Evolutionary conservation across 805 yeast genomes (phyloP).

Genomic region (Candida germanica): DNA sequence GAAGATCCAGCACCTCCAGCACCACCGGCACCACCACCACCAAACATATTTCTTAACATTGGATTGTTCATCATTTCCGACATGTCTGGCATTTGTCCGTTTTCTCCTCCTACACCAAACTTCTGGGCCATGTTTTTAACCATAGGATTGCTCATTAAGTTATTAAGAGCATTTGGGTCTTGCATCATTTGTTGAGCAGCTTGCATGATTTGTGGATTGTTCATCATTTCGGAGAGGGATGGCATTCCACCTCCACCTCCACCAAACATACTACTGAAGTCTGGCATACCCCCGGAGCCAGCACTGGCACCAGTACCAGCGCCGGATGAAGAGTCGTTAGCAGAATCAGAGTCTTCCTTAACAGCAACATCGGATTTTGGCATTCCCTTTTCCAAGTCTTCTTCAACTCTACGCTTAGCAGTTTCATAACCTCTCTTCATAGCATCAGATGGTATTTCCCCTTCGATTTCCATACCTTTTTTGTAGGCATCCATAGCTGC

Average conservation of each 20-base stretch:
- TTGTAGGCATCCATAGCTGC: constrained; percentile 90
- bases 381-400: constrained; percentile 50
- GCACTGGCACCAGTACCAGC: constrained; percentile 41
- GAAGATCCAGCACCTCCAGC: neutral
- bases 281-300: constrained; percentile 65
- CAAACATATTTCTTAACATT: constrained; percentile 56
- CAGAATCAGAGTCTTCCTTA: constrained; percentile 15
- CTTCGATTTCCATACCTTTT: constrained; percentile 83
- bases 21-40: constrained; percentile 6
- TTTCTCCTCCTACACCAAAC: constrained; percentile 65
- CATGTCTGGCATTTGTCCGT: constrained; percentile 49
- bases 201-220: constrained; percentile 84
- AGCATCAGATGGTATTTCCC: constrained; percentile 77
- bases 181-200: constrained; percentile 50
- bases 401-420: constrained; percentile 83
- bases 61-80: constrained; percentile 79
- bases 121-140: constrained; percentile 80
- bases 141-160: constrained; percentile 77
- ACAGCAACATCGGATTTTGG: constrained; percentile 18
- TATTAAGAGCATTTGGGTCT: constrained; percentile 72
- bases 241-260: constrained; percentile 68
- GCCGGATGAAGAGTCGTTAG: constrained; percentile 22
- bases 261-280: constrained; percentile 67
- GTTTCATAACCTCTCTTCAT: constrained; percentile 93
- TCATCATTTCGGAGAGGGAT: constrained; percentile 65